Evolutionary conservation across 2,329 filamentous ascomycete genomes (phyloP).

Genomic region (Nannizzia gypsea): DNA sequence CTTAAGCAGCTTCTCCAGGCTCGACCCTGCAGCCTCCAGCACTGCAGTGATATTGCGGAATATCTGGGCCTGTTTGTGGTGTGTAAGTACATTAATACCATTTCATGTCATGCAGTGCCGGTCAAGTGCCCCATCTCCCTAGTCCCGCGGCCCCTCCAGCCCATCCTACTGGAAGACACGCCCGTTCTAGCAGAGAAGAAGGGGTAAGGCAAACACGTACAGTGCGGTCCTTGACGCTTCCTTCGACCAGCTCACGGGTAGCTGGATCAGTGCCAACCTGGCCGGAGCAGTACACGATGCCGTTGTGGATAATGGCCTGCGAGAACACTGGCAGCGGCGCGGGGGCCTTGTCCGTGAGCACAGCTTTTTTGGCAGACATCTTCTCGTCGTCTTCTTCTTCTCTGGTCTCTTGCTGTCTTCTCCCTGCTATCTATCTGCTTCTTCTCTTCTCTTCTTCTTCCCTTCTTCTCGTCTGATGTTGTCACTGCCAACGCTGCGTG

Average conservation of each 20-base stretch:
- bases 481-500: not conserved
- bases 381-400: not conserved
- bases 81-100: not conserved
- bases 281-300: constrained; percentile 61
- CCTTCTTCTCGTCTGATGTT: not conserved
- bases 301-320: constrained; percentile 51
- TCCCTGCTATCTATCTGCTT: not conserved
- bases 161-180: not conserved
- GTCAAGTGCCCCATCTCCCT: not conserved
- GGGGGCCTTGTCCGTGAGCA: constrained; percentile 5
- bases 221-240: constrained; percentile 22
- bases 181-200: not conserved
- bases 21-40: constrained; percentile 48
- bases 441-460: too few species aligned
- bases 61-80: constrained; percentile 28
- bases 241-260: constrained; percentile 44
- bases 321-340: constrained; percentile 40
- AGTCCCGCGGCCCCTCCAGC: not conserved
- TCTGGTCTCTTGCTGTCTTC: not conserved
- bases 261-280: constrained; percentile 46
- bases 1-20: constrained; percentile 51
- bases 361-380: constrained; percentile 7
- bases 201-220: constrained; percentile 3
- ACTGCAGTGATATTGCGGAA: constrained; percentile 49
- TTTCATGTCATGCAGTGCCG: not conserved